Evolutionary conservation across 441 rosid species (phyloP), one percentile per base, ranked within the genome.

Genomic region (Gossypium schwendimanii): DNA sequence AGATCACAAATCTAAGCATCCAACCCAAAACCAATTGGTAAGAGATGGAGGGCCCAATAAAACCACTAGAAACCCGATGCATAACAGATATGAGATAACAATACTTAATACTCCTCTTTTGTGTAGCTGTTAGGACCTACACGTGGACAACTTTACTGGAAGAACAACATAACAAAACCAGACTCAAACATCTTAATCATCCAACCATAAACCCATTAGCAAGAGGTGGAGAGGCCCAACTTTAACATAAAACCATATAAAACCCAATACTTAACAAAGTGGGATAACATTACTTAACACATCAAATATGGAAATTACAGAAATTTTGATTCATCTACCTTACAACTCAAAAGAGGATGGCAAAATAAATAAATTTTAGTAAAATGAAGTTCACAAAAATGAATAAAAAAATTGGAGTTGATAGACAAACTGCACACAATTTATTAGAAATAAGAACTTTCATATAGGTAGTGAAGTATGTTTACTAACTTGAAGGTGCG

Each of bases 401-500:
- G 26, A 47, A 65, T 1, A 5, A 33, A 17, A 31, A 12, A 12
- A 39, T 54, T 17, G 5, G 39, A 15, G 28, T 26, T 69, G 49
- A 31, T 28, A 31, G n/a, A 12, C 64, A 39, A 28, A 36, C 33
- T 21, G 54, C 64, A 20, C 6, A 39, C 20, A 20, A 71, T 2
- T 41, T 50, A n/a, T 28, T 59, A 66, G n/a, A 72, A 41, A 17
- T 41, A 18, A 66, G 47, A 63, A 70, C 11, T 55, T 68, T 15
- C 55, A 65, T 57, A 65, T 6, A 4, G 8, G 66, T 41, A 68
- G 58, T 67, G 63, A 64, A 80, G 70, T 78, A 63, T 74, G 82
- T 68, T 64, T 70, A 91, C 99, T 86, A 63, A 96, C 99, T 91
- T 96, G 97, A 96, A 93, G 88, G 85, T 89, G 24, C 98, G 94